Evolutionary conservation across 2,329 filamentous ascomycete genomes (phyloP), one percentile per base, ranked within the genome.

Genomic region (Penicillium sp.): DNA sequence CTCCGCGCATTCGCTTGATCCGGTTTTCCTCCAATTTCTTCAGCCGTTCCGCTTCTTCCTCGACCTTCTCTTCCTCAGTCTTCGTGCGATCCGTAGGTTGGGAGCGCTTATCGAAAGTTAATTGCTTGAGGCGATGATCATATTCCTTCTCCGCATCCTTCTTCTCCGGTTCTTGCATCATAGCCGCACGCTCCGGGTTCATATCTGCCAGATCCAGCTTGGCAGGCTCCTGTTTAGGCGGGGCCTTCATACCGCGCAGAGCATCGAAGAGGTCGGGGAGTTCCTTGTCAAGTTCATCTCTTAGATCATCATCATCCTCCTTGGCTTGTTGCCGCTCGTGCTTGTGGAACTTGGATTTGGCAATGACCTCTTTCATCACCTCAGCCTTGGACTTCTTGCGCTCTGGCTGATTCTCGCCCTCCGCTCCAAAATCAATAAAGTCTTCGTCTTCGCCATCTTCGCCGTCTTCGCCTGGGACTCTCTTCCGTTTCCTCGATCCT

Each of bases 331-430:
- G 94, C 33, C 94, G 86, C 75, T 97, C 92, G 67, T 93, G 92
- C 75, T 96, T 97, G 81, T 97, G 84, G 56, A 90, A 80, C 69
- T 99, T 99, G 1, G 93, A 97, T 74, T 99, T 99, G 54, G 92
- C 90, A 60, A 99, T 97, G 55, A 99, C 82, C 72, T 99, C 95
- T 66, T 96, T 89, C 90, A 97, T 97, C 43, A 99, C 90, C 72
- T 99, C 94, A 47, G 94, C 89, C 75, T 97, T 97, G 3, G 87
- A 87, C 78, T 97, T 99, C 73, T 96, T 97, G 52, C 88, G 83
- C 63, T 93, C 88, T 0, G 91, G 91, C 56, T 86, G 77, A 17
- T 79, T 79, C 29, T 80, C 79, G 4, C 75, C 76, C 0, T 78
- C 78, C 2, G 78, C 78, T 3, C 77, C 80, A n/a, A 74, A 77